These are phyloP conservation scores for Hura crepitans DNA, from an alignment of 441 rosid species.

Conservation along the genomic window DNA sequence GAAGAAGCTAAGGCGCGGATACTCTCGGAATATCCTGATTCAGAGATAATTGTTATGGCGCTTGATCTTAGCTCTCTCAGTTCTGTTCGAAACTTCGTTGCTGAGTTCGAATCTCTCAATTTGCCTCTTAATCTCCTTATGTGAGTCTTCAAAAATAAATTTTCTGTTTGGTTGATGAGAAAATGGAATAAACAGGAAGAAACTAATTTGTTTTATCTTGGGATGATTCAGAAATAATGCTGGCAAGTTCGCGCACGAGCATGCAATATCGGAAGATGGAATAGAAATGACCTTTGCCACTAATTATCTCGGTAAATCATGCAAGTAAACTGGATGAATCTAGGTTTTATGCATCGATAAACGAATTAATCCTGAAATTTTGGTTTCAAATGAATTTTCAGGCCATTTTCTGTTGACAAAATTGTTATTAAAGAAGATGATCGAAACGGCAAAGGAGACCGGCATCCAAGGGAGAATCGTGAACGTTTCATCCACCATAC, in stretches of 20 bases:
- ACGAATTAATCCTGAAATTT: background rate
- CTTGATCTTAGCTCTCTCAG: constrained; percentile 84
- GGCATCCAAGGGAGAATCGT: constrained; percentile 78
- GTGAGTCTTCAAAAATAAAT: constrained; percentile 30
- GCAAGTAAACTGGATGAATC: background rate
- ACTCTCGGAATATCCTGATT: constrained; percentile 55
- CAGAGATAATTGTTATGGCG: constrained; percentile 62
- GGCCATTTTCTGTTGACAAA: constrained; percentile 84
- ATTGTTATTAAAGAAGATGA: constrained; percentile 57
- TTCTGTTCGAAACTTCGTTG: constrained; percentile 63
- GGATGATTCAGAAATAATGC: constrained; percentile 70
- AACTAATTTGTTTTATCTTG: background rate
- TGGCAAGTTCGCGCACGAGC: constrained; percentile 75
- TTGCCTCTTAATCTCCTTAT: constrained; percentile 86
- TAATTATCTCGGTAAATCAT: constrained; percentile 68
- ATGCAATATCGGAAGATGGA: constrained; percentile 79
- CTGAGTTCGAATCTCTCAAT: constrained; percentile 56
- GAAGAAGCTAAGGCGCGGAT: constrained; percentile 75
- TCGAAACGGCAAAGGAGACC: constrained; percentile 52
- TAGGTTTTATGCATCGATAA: background rate
- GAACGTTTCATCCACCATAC: constrained; percentile 73
- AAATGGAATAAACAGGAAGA: background rate
- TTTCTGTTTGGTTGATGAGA: constrained; percentile 27
- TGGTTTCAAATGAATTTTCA: constrained; percentile 22
- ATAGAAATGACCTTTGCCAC: constrained; percentile 94